phyloP scores from a whole-genome alignment of 495 filamentous ascomycete genomes.

The Xylaria longipes region DNA sequence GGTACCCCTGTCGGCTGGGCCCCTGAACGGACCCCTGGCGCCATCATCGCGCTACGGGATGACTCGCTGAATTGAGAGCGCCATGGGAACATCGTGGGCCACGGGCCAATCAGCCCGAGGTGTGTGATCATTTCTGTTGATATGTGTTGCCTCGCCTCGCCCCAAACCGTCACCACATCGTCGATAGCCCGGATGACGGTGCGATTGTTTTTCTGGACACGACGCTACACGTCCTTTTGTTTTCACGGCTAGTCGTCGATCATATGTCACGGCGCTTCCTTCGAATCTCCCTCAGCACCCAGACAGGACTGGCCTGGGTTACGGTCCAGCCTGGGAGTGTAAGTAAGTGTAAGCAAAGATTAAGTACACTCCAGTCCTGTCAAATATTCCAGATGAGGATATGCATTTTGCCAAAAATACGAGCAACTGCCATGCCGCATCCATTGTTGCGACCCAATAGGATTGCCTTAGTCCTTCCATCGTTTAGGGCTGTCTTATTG shows the following conservation, averaged over 20 bases:
- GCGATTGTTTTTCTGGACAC: conserved; percentile 12
- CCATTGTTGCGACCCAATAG: conserved; percentile 15
- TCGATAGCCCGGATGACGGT: not conserved
- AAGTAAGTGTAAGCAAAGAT: conserved; percentile 5
- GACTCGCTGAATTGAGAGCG: conserved; percentile 18
- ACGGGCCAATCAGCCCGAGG: conserved; percentile 24
- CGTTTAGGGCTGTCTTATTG: not conserved
- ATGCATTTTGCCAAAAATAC: conserved; percentile 16
- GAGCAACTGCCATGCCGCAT: conserved; percentile 14
- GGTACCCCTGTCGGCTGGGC: conserved; percentile 25
- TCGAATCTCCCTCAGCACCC: conserved; percentile 17
- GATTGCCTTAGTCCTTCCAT: not conserved
- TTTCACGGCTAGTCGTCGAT: conserved; percentile 14
- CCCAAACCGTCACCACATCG: conserved; percentile 6
- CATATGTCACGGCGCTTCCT: conserved; percentile 16
- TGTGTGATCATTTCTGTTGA: conserved; percentile 9
- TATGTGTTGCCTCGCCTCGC: conserved; percentile 12
- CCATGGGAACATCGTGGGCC: conserved; percentile 14
- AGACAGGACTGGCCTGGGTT: not conserved
- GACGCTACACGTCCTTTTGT: conserved; percentile 12
- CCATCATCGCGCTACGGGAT: conserved; percentile 25
- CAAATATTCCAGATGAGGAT: conserved; percentile 10
- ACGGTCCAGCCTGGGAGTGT: not conserved
- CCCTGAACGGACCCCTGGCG: conserved; percentile 32
- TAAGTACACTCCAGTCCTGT: conserved; percentile 4